Base-by-base conservation (phyloP, 1,284 basidiomycete genomes). In the Ustilago vetiveriae region DNA sequence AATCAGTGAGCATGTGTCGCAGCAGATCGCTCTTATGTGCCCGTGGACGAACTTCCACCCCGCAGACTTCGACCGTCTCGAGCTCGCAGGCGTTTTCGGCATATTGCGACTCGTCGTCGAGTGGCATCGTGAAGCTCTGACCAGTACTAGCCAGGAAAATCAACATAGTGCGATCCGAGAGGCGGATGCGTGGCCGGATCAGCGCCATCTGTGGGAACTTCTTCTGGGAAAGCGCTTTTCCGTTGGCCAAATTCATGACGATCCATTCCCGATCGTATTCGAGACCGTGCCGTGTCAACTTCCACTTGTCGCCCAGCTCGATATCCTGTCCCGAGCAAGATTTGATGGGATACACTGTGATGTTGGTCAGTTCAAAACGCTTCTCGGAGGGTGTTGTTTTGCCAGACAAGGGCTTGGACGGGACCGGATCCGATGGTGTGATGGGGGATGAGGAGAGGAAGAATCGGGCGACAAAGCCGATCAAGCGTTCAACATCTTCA, bases 341-440 rank as follows among this genome's bases (percentile, higher is more conserved):
- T 54, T 75, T 75, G 66, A 75, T 68, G 37, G 73, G 73, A 33
- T 70, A 75, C 9, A 75, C 40, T 6, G 60, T 62, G 46, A 68
- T 59, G 32, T 48, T 60, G n/a, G 56, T 32, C 48, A 72, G 36
- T 23, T 55, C 32, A 21, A 62, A 60, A 16, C 23, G 36, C 32
- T 22, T 47, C 40, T 48, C 42, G 19, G 17, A 22, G 17, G 30
- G 4, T 11, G 17, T 16, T 22, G 13, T 13, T 14, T 26, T 39
- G 17, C 7, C 29, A 1, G 4, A n/a, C n/a, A n/a, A n/a, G n/a
- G n/a, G n/a, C n/a, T n/a, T 19, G 30, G 4, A 9, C 11, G n/a
- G 14, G 9, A 29, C 13, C 9, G 16, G 23, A 5, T 14, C 22
- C 1, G 11, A 14, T 23, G 19, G 22, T 11, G 39, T 42, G 3